These are phyloP conservation scores for Podospora appendiculata DNA, from an alignment of 495 filamentous ascomycete genomes.

Conservation along the genomic window DNA sequence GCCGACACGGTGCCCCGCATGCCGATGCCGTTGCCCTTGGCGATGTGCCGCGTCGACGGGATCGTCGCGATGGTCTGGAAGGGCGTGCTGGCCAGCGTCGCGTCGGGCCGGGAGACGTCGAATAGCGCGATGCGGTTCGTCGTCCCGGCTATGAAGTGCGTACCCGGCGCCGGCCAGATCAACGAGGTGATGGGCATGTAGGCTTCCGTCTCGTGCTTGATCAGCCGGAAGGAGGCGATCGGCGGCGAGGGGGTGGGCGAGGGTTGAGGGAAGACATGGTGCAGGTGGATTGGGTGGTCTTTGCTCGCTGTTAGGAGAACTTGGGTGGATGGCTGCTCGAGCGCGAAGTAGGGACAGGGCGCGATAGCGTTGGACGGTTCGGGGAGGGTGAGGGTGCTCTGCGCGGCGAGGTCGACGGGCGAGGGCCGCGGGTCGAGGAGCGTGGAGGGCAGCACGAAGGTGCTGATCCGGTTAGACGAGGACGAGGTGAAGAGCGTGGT, in stretches of 20 bases:
- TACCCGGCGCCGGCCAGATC: conserved; percentile 53
- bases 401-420: conserved; percentile 49
- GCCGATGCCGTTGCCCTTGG: conserved; percentile 62
- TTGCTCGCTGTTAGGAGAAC: conserved; percentile 57
- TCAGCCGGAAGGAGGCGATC: conserved; percentile 60
- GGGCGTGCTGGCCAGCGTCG: conserved; percentile 40
- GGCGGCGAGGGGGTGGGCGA: conserved; percentile 8
- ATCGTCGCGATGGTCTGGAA: conserved; percentile 60
- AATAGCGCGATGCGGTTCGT: conserved; percentile 69
- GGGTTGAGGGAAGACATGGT: conserved; percentile 25
- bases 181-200: conserved; percentile 72
- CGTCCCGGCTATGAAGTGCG: conserved; percentile 63
- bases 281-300: conserved; percentile 71
- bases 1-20: conserved; percentile 81
- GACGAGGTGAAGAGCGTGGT: conserved; percentile 71
- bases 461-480: conserved; percentile 57
- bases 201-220: conserved; percentile 67
- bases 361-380: conserved; percentile 66
- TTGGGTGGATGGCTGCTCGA: conserved; percentile 58
- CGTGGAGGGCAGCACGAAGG: conserved; percentile 65
- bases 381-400: conserved; percentile 51
- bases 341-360: conserved; percentile 64
- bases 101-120: conserved; percentile 60
- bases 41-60: conserved; percentile 61
- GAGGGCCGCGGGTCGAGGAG: conserved; percentile 51